Base-by-base conservation (phyloP, 129 eudicot genomes). In the Tagetes erecta region DNA sequence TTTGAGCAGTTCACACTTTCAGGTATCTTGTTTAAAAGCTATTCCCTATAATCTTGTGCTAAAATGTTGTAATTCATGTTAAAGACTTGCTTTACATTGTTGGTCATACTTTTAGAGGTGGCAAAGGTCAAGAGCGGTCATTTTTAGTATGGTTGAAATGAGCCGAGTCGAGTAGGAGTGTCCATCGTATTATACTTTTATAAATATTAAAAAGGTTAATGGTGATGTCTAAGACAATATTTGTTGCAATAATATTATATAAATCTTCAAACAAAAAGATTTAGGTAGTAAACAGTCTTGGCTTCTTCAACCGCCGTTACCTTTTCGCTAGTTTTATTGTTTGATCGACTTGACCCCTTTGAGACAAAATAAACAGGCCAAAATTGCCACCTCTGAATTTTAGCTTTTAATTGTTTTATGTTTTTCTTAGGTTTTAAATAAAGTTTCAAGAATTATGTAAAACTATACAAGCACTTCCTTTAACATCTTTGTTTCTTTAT, bases 1-100 rank as follows among this genome's bases (percentile, higher is more conserved):
- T 58, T 40, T 89, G 74, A 89, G 86, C 65, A 89, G 96, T 60
- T 82, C 91, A 42, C 96, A 86, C 69, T 89, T 89, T 77, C 96
- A 89, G 92, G 96, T 86, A 80, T 36, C 11, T 27, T n/a, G n/a
- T 47, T 74, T 49, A 1, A 14, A 45, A 5, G 30, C 59, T 47
- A 63, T 60, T 8, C 13, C 38, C 3, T 75, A 12, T 75, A 65
- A 42, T 27, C 20, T 27, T 39, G 34, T 72, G 44, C 41, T 39
- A 13, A 57, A 49, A 72, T 72, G 65, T 20, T n/a, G 4, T 71
- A 56, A 64, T 72, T 72, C 62, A 8, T 10, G 9, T 35, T 51
- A 3, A 7, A 8, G 8, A 60, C 11, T 57, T 70, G 27, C 27
- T 20, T 20, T 20, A 20, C 27, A 20, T 27, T 71, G 53, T 39